phyloP scores from a whole-genome alignment of 306 rosid species.

The Vigna hirtella region DNA sequence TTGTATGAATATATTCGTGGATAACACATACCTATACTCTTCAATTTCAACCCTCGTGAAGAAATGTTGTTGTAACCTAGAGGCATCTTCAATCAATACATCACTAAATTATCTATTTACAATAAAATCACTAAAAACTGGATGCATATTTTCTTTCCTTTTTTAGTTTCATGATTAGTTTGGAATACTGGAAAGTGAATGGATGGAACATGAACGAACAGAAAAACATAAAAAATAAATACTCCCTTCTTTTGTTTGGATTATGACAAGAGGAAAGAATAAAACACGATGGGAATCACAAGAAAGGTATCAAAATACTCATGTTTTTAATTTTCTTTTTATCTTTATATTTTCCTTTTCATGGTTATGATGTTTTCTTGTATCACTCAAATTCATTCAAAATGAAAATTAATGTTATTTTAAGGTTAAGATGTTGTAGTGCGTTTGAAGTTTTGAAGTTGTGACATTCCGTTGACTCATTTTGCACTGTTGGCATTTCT shows the following conservation, averaged over 20 bases:
- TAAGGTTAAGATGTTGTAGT: too few relatives aligned
- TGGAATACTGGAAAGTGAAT: neutral
- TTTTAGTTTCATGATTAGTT: neutral
- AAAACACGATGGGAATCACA: neutral
- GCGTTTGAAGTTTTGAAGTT: neutral
- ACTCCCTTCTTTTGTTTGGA: neutral
- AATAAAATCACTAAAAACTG: neutral
- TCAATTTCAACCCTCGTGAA: too few relatives aligned
- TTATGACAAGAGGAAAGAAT: neutral
- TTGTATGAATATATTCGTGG: too few relatives aligned
- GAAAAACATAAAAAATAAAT: neutral
- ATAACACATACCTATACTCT: neutral
- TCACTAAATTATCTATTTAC: neutral
- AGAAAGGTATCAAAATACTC: neutral
- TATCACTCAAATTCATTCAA: too few relatives aligned
- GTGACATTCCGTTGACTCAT: constrained; percentile 20
- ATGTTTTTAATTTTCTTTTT: too few relatives aligned
- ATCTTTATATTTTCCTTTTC: too few relatives aligned
- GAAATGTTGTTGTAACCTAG: neutral
- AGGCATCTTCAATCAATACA: neutral
- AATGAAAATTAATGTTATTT: too few relatives aligned
- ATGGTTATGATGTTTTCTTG: too few relatives aligned
- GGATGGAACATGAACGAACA: neutral
- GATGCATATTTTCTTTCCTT: neutral
- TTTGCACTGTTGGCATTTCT: constrained; percentile 17